These are phyloP conservation scores for Auriscalpium orientale DNA, from an alignment of 768 basidiomycete species.

Conservation along the genomic window DNA sequence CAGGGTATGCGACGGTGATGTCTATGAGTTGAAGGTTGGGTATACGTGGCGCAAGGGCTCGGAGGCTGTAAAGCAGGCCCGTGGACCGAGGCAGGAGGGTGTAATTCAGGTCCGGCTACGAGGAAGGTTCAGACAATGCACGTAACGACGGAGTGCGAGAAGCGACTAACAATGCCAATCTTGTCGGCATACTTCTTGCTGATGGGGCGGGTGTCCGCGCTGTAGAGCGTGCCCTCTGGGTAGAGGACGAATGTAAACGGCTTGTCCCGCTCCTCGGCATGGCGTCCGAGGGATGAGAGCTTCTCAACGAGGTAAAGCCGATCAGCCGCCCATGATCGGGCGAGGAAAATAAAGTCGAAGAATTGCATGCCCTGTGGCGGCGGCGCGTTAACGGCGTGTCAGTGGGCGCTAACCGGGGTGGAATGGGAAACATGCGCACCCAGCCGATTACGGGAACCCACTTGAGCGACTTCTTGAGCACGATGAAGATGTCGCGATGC, in stretches of 20 bases:
- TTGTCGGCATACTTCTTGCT: conserved; percentile 87
- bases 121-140: not conserved
- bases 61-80: conserved; percentile 78
- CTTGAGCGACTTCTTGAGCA: conserved; percentile 86
- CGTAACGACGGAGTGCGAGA: not conserved
- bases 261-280: conserved; percentile 57
- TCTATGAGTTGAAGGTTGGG: conserved; percentile 80
- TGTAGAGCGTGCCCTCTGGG: conserved; percentile 94
- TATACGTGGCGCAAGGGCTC: conserved; percentile 71
- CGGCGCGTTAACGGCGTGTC: not conserved
- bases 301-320: conserved; percentile 54
- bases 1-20: conserved; percentile 87
- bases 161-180: conserved; percentile 68
- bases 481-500: conserved; percentile 75
- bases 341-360: conserved; percentile 89
- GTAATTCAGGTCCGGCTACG: conserved; percentile 71
- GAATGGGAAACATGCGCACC: conserved; percentile 37
- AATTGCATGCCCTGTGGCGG: conserved; percentile 77
- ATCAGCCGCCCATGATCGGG: conserved; percentile 87
- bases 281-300: conserved; percentile 61
- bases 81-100: conserved; percentile 88
- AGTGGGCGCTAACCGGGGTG: not conserved
- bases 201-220: conserved; percentile 74
- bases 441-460: conserved; percentile 84
- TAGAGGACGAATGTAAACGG: conserved; percentile 83